Base-by-base conservation (phyloP, 2,329 filamentous ascomycete species). In the Pseudogymnoascus sp. region DNA sequence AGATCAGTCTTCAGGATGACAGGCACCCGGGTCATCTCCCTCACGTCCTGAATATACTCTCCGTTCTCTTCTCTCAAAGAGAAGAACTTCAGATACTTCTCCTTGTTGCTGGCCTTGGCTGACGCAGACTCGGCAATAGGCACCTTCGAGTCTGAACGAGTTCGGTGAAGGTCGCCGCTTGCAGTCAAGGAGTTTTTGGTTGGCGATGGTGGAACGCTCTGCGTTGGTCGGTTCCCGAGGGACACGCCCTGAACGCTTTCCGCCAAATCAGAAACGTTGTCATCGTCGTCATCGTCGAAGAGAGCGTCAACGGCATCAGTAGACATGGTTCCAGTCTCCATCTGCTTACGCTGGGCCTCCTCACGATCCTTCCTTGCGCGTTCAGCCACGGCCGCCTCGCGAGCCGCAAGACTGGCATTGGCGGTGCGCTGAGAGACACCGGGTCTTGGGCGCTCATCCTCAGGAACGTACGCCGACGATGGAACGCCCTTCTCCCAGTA, bases 401-500 rank as follows among this genome's bases (percentile, higher is more conserved):
- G 87, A 45, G 89, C 89, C 34, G 90, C 90, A 37, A 88, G 89
- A 62, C 87, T 85, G 62, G 90, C 89, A 72, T 90, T 90, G 45
- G 85, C 87, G 64, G 89, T 85, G 68, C 91, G 86, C 71, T 90
- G 85, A 66, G 89, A 89, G 10, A 85, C 84, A 64, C 85, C 87
- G 61, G 90, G 87, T 82, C 95, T 96, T 63, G 93, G 93, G 64
- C 93, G 89, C 80, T 99, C 95, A 74, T 99, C 95, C 74, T 99
- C 95, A 2, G 95, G 95, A 62, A 99, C 89, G 71, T 96, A 99
- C 2, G 93, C 90, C 48, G 93, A 97, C 67, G 93, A 98, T 28
- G 93, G 92, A 6, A 98, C 92, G 57, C 95, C 95, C 85, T 98
- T 99, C 86, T 99, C 95, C 95, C 95, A 99, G 82, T 97, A 99